phyloP scores from a whole-genome alignment of 1,139 yeast species.

The Yamadazyma buinensis region DNA sequence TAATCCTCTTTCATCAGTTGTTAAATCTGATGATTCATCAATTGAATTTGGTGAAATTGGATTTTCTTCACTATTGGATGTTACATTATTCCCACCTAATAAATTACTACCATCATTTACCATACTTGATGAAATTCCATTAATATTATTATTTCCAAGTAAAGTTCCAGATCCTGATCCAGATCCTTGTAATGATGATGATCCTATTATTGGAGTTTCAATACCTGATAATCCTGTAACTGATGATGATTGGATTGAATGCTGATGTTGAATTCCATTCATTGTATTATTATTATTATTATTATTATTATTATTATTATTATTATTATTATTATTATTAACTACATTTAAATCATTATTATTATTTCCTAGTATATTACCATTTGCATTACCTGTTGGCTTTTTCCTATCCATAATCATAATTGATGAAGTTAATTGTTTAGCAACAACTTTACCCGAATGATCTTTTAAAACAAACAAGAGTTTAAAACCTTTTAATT shows the following conservation, averaged over 20 bases:
- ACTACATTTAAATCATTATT: conserved; percentile 20
- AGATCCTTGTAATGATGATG: too few species aligned
- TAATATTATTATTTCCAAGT: too few species aligned
- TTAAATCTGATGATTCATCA: conserved; percentile 65
- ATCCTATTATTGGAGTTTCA: too few species aligned
- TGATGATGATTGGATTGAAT: too few species aligned
- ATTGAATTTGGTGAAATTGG: conserved; percentile 60
- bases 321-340: conserved; percentile 13
- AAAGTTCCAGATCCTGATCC: too few species aligned
- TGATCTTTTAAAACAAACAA: conserved; percentile 66
- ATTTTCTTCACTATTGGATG: conserved; percentile 16
- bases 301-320: conserved; percentile 8
- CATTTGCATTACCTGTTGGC: conserved; percentile 23
- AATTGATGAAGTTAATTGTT: conserved; percentile 66
- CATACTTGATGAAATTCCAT: too few species aligned
- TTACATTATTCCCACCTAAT: too few species aligned
- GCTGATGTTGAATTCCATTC: too few species aligned
- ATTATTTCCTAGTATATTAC: conserved; percentile 13
- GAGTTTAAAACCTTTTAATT: conserved; percentile 73
- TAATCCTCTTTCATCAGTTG: conserved; percentile 37
- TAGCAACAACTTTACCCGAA: conserved; percentile 63
- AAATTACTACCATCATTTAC: too few species aligned
- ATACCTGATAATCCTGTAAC: too few species aligned
- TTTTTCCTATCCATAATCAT: conserved; percentile 94
- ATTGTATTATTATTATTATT: conserved; percentile 1